Conservation (phyloP, 208 protist genomes). For the Trypanosoma theileri region DNA sequence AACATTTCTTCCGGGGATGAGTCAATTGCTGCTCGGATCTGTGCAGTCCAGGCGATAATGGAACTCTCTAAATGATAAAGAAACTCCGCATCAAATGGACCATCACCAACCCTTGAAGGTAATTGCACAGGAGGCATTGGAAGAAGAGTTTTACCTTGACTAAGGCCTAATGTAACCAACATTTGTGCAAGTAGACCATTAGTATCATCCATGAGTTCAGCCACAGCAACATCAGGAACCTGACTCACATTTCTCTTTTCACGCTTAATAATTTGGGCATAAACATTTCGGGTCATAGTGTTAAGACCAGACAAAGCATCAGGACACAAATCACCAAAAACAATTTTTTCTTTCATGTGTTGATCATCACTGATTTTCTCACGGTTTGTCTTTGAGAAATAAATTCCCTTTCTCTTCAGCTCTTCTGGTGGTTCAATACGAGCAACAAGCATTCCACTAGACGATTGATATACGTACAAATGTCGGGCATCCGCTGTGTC, state of each 20-base stretch:
- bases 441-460: slow-evolving; percentile 69
- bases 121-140: slow-evolving; percentile 90
- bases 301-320: slow-evolving; percentile 76
- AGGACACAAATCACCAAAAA: slow-evolving; percentile 82
- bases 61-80: slow-evolving; percentile 92
- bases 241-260: slow-evolving; percentile 85
- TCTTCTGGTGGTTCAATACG: slow-evolving; percentile 88
- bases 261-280: slow-evolving; percentile 82
- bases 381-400: slow-evolving; percentile 90
- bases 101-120: slow-evolving; percentile 77
- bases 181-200: slow-evolving; percentile 85
- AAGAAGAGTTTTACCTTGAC: slow-evolving; percentile 92
- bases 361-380: slow-evolving; percentile 90
- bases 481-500: slow-evolving; percentile 89
- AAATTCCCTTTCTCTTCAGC: slow-evolving; percentile 90
- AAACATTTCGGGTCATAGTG: slow-evolving; percentile 82
- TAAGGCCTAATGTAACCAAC: slow-evolving; percentile 91
- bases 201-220: slow-evolving; percentile 92
- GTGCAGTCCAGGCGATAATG: slow-evolving; percentile 92
- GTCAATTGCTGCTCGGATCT: slow-evolving; percentile 90
- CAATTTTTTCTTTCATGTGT: slow-evolving; percentile 80
- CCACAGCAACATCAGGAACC: slow-evolving; percentile 91
- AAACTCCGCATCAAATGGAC: slow-evolving; percentile 82
- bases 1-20: slow-evolving; percentile 82
- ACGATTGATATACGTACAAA: slow-evolving; percentile 89